Evolutionary conservation across 2,329 filamentous ascomycete genomes (phyloP).

Genomic region (Septoria linicola): DNA sequence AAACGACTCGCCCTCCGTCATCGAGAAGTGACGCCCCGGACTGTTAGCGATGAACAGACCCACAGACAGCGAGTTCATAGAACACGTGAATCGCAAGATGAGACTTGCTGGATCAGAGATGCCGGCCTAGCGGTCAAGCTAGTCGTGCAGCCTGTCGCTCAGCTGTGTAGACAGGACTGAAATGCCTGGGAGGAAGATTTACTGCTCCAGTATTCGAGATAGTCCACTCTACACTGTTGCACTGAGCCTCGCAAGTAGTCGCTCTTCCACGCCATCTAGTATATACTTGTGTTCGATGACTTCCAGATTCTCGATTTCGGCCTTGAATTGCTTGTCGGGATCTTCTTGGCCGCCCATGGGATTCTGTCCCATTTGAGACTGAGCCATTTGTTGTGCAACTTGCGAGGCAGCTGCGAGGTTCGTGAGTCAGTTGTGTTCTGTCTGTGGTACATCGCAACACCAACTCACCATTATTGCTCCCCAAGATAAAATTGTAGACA

Average conservation of each 20-base stretch:
- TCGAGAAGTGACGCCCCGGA: no score
- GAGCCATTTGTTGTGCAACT: conserved; percentile 75
- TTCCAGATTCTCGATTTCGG: conserved; percentile 90
- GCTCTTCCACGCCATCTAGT: conserved; percentile 80
- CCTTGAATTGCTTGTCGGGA: conserved; percentile 90
- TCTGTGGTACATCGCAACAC: not conserved
- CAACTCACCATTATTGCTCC: conserved; percentile 84
- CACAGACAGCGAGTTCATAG: no score
- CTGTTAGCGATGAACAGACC: no score
- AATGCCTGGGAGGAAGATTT: no score
- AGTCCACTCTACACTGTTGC: conserved; percentile 23
- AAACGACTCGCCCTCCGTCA: no score
- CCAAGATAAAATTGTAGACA: conserved; percentile 94
- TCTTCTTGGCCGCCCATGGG: conserved; percentile 85
- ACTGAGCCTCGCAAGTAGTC: conserved; percentile 60
- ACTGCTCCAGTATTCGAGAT: no score
- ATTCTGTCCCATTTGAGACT: conserved; percentile 66
- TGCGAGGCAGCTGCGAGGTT: conserved; percentile 68
- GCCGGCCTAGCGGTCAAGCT: no score
- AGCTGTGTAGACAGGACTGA: no score
- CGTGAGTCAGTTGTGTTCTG: not conserved
- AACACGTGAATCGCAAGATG: no score
- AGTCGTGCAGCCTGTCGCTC: no score
- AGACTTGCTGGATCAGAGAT: no score
- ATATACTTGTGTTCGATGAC: conserved; percentile 94